These are phyloP conservation scores for Telfairia occidentalis DNA, from an alignment of 331 rosid genomes.

Conservation along the genomic window DNA sequence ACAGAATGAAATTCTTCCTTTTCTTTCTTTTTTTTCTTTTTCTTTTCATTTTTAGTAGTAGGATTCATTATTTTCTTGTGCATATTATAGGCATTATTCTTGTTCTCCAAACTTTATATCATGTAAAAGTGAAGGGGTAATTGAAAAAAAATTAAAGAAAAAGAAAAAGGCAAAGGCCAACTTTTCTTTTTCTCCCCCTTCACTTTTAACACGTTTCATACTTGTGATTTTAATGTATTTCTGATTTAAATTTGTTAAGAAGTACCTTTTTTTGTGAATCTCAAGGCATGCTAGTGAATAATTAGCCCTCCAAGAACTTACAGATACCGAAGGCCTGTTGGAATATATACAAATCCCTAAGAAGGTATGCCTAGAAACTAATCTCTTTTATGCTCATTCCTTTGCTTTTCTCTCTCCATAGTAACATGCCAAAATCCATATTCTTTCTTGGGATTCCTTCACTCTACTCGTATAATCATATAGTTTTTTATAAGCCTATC, in stretches of 20 bases:
- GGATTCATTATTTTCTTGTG: neutral
- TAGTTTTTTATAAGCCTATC: constrained; percentile 22
- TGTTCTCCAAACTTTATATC: constrained; percentile 18
- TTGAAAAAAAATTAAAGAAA: constrained; percentile 1
- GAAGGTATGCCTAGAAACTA: constrained; percentile 43
- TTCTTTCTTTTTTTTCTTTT: neutral
- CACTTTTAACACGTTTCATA: constrained; percentile 37
- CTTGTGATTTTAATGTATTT: constrained; percentile 57
- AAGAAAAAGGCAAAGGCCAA: constrained; percentile 37
- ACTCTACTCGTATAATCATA: constrained; percentile 30
- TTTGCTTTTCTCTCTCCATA: constrained; percentile 52
- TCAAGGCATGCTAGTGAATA: constrained; percentile 44
- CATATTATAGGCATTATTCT: neutral
- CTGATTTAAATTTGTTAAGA: constrained; percentile 25
- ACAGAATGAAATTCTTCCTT: neutral
- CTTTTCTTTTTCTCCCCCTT: constrained; percentile 44
- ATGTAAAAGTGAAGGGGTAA: constrained; percentile 29
- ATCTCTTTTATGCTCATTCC: constrained; percentile 25
- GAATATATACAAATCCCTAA: constrained; percentile 71
- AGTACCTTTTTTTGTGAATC: constrained; percentile 26
- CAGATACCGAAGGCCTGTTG: constrained; percentile 25
- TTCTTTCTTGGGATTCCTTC: constrained; percentile 80
- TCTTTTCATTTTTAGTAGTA: neutral
- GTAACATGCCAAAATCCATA: constrained; percentile 73
- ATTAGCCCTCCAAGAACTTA: constrained; percentile 22